Conservation (phyloP, 495 filamentous ascomycete species). For the Aspergillus homomorphus region DNA sequence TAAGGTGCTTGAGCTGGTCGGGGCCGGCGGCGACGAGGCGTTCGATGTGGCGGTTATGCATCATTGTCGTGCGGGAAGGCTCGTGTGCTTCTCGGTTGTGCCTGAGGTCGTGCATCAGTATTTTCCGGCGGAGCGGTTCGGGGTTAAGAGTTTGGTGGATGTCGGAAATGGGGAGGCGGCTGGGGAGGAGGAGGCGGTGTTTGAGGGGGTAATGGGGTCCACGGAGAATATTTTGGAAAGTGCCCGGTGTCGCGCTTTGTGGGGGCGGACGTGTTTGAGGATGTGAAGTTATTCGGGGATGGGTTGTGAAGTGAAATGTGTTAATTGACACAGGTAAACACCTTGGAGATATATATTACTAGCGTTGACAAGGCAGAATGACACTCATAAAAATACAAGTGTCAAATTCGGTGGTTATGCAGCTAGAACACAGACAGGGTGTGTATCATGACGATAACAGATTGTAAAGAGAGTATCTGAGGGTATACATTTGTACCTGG, state of each 20-base stretch:
- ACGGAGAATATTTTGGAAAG: conserved; percentile 24
- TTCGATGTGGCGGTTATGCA: conserved; percentile 21
- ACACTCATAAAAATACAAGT: too few relatives aligned
- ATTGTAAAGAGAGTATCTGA: too few relatives aligned
- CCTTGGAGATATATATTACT: too few relatives aligned
- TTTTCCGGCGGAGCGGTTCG: conserved; percentile 7
- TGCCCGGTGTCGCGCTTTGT: conserved; percentile 19
- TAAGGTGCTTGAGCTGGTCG: conserved; percentile 22
- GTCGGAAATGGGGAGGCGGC: conserved; percentile 1
- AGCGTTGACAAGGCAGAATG: too few relatives aligned
- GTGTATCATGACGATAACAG: too few relatives aligned
- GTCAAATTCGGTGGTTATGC: too few relatives aligned
- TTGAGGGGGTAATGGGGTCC: conserved; percentile 17
- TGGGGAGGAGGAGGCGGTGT: conserved; percentile 6
- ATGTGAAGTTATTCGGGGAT: too few relatives aligned
- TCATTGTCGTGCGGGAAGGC: conserved; percentile 9
- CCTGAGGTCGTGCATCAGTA: conserved; percentile 24
- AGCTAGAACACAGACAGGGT: too few relatives aligned
- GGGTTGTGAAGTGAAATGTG: too few relatives aligned
- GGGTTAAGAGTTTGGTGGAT: conserved; percentile 14
- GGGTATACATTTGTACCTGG: too few relatives aligned
- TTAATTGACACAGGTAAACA: too few relatives aligned
- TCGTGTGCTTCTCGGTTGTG: conserved; percentile 20
- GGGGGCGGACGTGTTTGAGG: conserved; percentile 1
- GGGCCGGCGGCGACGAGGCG: conserved; percentile 18